Base-by-base conservation (phyloP, 2,329 filamentous ascomycete genomes). In the Neofusicoccum sp. region DNA sequence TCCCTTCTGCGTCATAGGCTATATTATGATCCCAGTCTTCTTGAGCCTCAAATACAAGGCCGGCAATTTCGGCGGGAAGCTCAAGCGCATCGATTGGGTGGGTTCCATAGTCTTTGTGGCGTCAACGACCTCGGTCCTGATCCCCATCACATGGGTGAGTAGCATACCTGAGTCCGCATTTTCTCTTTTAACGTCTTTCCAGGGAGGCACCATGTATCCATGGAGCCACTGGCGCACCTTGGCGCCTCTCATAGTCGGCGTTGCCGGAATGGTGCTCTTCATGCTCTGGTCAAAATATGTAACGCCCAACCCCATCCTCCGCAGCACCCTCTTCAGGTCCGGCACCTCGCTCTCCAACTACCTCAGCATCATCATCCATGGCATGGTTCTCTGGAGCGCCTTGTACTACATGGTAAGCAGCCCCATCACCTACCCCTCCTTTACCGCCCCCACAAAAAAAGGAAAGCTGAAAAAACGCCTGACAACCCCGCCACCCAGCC, bases 71-170 rank as follows among this genome's bases (percentile, higher is more conserved):
- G 20, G 67, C 3, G 66, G 74, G 30, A 83, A 84, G 62, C 68
- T 84, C 1, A 71, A 69, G 33, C 75, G 77, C 11, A 79, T 89
- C 34, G 86, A 89, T 67, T 88, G 83, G 79, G 51, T 83, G 30
- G 86, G 87, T 0, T 80, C 80, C 1, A 59, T 81, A 0, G 64
- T 89, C 3, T 87, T 89, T 66, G 76, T 84, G n/a, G 79, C 74
- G 5, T 81, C 81, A 38, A 74, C 80, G 30, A 82, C 83, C 0
- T 79, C 79, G 6, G 78, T 86, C 62, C 71, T 87, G 43, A 81
- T 86, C 43, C 82, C 83, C 0, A 66, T 87, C 16, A 85, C 82
- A 12, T 85, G 81, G 76, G 56, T 58, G 40, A 38, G 43, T 28
- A 48, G 14, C 57, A 63, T 9, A 14, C 3, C n/a, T n/a, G 8